Evolutionary conservation across 805 yeast species (phyloP), one percentile per base, ranked within the genome.

Genomic region (Millerago galiae): DNA sequence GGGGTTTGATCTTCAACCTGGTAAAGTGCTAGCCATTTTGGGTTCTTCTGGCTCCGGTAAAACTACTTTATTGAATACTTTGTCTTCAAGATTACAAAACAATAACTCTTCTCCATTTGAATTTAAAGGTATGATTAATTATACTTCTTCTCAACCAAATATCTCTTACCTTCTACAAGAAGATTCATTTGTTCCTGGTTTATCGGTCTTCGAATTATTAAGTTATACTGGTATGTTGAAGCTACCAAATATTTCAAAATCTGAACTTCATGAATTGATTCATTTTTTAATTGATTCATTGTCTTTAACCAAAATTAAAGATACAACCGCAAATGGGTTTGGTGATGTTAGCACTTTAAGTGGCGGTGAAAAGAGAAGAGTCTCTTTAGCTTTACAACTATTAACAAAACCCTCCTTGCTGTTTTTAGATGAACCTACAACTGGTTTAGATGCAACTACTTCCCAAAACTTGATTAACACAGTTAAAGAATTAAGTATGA

Each of bases 41-140:
- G 96, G 95, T 3, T 91, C 95, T 0, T 82, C 90, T 0, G 95
- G 95, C 0, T 78, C 88, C 3, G 95, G 95, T 4, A 87, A 88
- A 55, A 87, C 95, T 0, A 84, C 95, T 0, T 58, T 87, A 35
- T 64, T 87, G 17, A 87, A 87, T 55, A 76, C 77, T 0, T 58
- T 83, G 37, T 79, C 87, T 0, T 72, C 76, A 36, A 60, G 83
- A 48, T 65, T 72, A 15, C 52, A 58, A 36, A 38, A 28, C 24
- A 25, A 43, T 43, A 47, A 33, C 5, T 48, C 47, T 13, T 35
- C 44, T 17, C 68, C 67, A 9, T 59, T 78, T 47, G 48, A 44
- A 2, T 67, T 72, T 44, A 53, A 58, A 3, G 83, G 83, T 1
- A 47, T 60, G 18, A 61, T 77, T 13, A 55, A 66, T 10, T 63